Evolutionary conservation across 129 eudicot genomes (phyloP).

Genomic region (Heracleum sosnowskyi): DNA sequence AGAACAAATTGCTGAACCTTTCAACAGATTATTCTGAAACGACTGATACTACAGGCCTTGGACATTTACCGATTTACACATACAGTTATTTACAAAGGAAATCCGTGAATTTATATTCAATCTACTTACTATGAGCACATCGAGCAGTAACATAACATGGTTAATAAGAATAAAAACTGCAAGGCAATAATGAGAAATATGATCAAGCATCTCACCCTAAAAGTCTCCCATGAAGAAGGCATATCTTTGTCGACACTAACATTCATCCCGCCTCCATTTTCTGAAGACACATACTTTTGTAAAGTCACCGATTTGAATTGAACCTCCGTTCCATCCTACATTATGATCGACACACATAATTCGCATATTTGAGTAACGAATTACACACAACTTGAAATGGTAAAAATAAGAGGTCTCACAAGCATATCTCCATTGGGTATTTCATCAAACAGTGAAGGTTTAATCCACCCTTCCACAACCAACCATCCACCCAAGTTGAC

Average conservation of each 20-base stretch:
- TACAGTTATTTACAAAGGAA: not conserved
- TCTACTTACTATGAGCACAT: not conserved
- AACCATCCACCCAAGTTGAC: slow-evolving; percentile 81
- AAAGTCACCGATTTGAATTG: slow-evolving; percentile 50
- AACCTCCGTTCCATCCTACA: slow-evolving; percentile 76
- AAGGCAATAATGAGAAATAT: not conserved
- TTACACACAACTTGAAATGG: not conserved
- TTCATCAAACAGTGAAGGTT: slow-evolving; percentile 66
- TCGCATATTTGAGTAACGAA: not conserved
- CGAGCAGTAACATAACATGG: not conserved
- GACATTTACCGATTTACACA: not conserved
- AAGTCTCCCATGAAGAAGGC: slow-evolving; percentile 67
- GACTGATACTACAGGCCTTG: not conserved
- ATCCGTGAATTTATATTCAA: not conserved
- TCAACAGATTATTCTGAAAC: not conserved
- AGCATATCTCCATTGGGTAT: slow-evolving; percentile 68
- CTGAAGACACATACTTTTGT: slow-evolving; percentile 49
- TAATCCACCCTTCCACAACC: slow-evolving; percentile 70
- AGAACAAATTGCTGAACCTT: not conserved
- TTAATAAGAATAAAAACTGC: not conserved
- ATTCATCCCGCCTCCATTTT: slow-evolving; percentile 56
- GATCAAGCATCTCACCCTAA: slow-evolving; percentile 35
- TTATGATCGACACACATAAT: not conserved
- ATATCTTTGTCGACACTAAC: slow-evolving; percentile 41
- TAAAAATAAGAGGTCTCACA: slow-evolving; percentile 26